A percentile compares a stretch with the other conserved stretches of the same genome.
Evolutionary conservation across 352 stramenopile genomes (phyloP).

Genomic region (Phytophthora sp.): DNA sequence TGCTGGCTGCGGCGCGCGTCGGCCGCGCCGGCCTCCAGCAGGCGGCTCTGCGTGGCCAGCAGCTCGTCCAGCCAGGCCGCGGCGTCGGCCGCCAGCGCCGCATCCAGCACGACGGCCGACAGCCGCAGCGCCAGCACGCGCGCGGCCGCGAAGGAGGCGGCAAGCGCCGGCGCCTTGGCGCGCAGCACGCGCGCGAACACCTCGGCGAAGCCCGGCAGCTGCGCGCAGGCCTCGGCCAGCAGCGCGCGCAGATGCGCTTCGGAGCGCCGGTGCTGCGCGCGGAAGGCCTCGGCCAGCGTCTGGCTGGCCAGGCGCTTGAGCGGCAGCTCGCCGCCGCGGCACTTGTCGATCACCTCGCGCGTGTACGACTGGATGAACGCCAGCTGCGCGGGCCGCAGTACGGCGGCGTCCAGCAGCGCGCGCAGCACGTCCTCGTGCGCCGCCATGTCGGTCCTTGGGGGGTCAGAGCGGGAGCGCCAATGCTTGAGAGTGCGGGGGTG

Average conservation of each 20-base stretch:
- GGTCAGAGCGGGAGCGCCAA: constrained; percentile 16
- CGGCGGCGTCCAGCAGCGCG: constrained; percentile 60
- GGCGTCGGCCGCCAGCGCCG: constrained; percentile 17
- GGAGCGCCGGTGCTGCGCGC: constrained; percentile 59
- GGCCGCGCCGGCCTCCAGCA: constrained; percentile 64
- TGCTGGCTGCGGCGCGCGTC: constrained; percentile 55
- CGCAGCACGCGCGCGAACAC: constrained; percentile 58
- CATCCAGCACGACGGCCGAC: constrained; percentile 59
- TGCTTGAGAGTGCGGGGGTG: constrained; percentile 11
- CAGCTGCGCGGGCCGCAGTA: constrained; percentile 52
- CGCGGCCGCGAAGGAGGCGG: constrained; percentile 60
- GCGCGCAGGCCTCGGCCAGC: constrained; percentile 34
- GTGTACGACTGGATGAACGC: constrained; percentile 69
- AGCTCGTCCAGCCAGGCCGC: constrained; percentile 56
- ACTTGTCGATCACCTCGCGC: constrained; percentile 72
- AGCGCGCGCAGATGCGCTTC: constrained; percentile 63
- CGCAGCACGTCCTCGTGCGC: constrained; percentile 68
- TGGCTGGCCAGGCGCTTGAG: constrained; percentile 74
- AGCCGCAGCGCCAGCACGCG: constrained; percentile 65
- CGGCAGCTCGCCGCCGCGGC: constrained; percentile 57
- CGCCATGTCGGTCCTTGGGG: constrained; percentile 16
- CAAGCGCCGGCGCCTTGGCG: constrained; percentile 39
- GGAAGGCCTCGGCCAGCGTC: constrained; percentile 58
- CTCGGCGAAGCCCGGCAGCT: constrained; percentile 52
- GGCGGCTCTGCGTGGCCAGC: constrained; percentile 44